Base-by-base conservation (phyloP, 2,329 filamentous ascomycete species). In the Xylariaceae sp. region DNA sequence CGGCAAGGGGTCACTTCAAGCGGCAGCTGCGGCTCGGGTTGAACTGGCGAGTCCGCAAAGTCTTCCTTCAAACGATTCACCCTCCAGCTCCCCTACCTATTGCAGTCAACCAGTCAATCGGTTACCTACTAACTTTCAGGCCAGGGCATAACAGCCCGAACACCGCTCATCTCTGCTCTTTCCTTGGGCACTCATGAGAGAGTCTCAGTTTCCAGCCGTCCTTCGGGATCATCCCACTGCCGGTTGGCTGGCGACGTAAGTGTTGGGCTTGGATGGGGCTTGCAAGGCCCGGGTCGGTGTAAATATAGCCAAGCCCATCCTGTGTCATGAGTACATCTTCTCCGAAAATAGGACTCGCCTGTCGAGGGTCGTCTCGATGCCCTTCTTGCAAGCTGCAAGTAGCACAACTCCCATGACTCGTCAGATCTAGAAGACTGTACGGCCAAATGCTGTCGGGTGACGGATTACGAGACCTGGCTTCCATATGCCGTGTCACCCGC, bases 341-440 rank as follows among this genome's bases (percentile, higher is more conserved):
- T 43, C 26, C 26, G 41, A 5, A 21, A 16, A 30, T 12, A 26
- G 16, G 21, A n/a, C 5, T 39, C 13, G 13, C 22, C 22, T 42
- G 19, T 42, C 40, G 5, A 47, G 41, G 41, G 5, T 13, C 49
- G 39, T 43, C 43, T 46, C 34, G 26, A 34, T 16, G 19, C 30
- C n/a, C 45, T 50, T 29, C 29, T 21, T 42, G 15, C 36, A 21
- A 45, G 56, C 22, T 42, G 15, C 36, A 21, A 45, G 56, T 52
- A 34, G 16, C 43, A 59, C 54, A 21, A 16, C 41, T 36, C 44
- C 26, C 5, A 30, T 44, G 50, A 47, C 47, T 52, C 46, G 46
- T 52, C 45, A 57, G 47, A 55, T 57, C 45, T 51, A 34, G 57
- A 51, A 45, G 45, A 47, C 44, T 45, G 50, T 54, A 47, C 54